Percentiles rank a stretch among this genome's conserved stretches.
Evolutionary conservation across 2,329 filamentous ascomycete species (phyloP).

Genomic region (Zasmidium angulare): DNA sequence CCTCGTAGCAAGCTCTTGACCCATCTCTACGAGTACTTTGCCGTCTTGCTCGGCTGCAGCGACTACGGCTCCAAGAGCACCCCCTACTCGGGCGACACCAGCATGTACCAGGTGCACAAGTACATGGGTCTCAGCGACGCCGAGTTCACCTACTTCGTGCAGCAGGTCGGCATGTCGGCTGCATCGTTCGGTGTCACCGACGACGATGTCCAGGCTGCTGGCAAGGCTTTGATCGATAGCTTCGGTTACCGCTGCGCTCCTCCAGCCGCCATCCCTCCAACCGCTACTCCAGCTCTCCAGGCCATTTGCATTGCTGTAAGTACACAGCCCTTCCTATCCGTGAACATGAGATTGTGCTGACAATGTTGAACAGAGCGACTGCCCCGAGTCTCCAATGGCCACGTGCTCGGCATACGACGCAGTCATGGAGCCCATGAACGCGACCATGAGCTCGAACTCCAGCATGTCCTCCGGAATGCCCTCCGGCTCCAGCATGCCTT

Average conservation of each 20-base stretch:
- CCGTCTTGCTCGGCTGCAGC: slow-evolving; percentile 57
- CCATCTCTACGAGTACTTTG: slow-evolving; percentile 64
- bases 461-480: too few species aligned
- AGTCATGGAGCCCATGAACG: slow-evolving; percentile 14
- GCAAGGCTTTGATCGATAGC: slow-evolving; percentile 47
- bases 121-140: slow-evolving; percentile 55
- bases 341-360: not conserved
- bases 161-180: slow-evolving; percentile 58
- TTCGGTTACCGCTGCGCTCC: slow-evolving; percentile 57
- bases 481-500: slow-evolving; percentile 5
- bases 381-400: slow-evolving; percentile 48
- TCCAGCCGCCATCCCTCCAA: slow-evolving; percentile 46
- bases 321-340: not conserved
- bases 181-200: slow-evolving; percentile 59
- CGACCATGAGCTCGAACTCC: not conserved
- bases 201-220: slow-evolving; percentile 53
- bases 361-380: slow-evolving; percentile 35
- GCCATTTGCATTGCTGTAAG: slow-evolving; percentile 54
- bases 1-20: slow-evolving; percentile 57
- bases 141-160: slow-evolving; percentile 60
- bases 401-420: slow-evolving; percentile 49
- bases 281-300: slow-evolving; percentile 51
- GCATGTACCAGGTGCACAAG: slow-evolving; percentile 57
- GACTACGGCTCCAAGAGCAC: slow-evolving; percentile 52
- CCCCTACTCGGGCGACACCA: slow-evolving; percentile 49